Evolutionary conservation across 345 rosid genomes (phyloP).

Genomic region (Bruguiera sexangula): DNA sequence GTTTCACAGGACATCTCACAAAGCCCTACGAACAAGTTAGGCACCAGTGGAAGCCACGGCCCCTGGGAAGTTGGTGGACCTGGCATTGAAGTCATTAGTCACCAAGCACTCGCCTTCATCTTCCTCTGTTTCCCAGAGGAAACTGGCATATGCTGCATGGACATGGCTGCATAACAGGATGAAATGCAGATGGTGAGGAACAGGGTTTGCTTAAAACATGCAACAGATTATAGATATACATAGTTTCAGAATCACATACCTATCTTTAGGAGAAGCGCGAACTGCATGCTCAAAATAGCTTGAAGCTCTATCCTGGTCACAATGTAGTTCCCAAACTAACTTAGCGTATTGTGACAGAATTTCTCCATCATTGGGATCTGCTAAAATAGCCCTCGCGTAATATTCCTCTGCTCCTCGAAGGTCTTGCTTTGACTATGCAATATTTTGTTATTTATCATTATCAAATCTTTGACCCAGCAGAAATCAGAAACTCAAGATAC

Average conservation of each 20-base stretch:
- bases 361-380: constrained; percentile 52
- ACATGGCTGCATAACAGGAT: constrained; percentile 36
- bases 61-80: not conserved
- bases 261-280: constrained; percentile 44
- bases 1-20: not conserved
- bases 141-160: constrained; percentile 54
- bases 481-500: too few species aligned
- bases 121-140: constrained; percentile 52
- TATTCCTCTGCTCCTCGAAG: constrained; percentile 42
- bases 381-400: constrained; percentile 43
- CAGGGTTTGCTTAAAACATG: too few species aligned
- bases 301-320: constrained; percentile 38
- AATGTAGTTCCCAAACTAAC: constrained; percentile 43
- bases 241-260: constrained; percentile 14
- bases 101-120: constrained; percentile 22
- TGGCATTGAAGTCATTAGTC: constrained; percentile 1
- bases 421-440: constrained; percentile 40
- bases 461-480: not conserved
- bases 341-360: constrained; percentile 44
- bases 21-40: not conserved
- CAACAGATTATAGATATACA: too few species aligned
- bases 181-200: not conserved
- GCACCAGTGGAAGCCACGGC: not conserved
- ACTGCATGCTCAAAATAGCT: constrained; percentile 42
- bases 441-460: not conserved